Evolutionary conservation across 257 asterid species (phyloP), one percentile per base, ranked within the genome.

Genomic region (Solanum habrochaites): DNA sequence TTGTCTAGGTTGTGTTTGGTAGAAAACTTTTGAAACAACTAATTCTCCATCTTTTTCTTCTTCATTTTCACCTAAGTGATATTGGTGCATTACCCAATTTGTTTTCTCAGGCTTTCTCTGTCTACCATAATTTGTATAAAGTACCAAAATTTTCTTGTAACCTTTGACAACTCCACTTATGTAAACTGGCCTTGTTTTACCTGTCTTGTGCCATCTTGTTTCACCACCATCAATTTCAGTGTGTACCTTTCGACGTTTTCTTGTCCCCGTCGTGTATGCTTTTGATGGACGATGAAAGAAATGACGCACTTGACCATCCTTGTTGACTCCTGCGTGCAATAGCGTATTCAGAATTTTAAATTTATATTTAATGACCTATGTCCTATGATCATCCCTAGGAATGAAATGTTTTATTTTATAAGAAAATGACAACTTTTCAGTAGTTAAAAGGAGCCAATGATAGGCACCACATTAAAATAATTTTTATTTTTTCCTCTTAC

Each of bases 81-180:
- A 96, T 35, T 96, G 99, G 83, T 96, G 99, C 99, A 96, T 95
- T 2, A 96, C 98, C 99, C 99, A 96, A 12, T 93, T 96, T 0
- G 98, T 96, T 87, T 96, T 96, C 87, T 96, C 98, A 1, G 98
- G 99, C 84, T 96, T 96, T 60, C 93, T 85, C 89, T 94, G 98
- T 45, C 98, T 88, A 11, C 99, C 99, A 88, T 95, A 95, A 91
- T 96, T 95, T 21, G 98, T 93, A 92, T 96, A 96, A 82, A 96
- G 96, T 49, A 96, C 99, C 12, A 96, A 92, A 11, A 95, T 96
- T 73, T 96, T 96, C 69, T 96, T 96, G 94, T 93, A 95, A 42
- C 99, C 99, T 87, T 89, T 93, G 15, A 93, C 15, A n/a, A 31
- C 82, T 1, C 94, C 92, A 12, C 86, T 66, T 3, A 88, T 29